phyloP scores from a whole-genome alignment of 257 asterid genomes.

The Plectranthus barbatus region DNA sequence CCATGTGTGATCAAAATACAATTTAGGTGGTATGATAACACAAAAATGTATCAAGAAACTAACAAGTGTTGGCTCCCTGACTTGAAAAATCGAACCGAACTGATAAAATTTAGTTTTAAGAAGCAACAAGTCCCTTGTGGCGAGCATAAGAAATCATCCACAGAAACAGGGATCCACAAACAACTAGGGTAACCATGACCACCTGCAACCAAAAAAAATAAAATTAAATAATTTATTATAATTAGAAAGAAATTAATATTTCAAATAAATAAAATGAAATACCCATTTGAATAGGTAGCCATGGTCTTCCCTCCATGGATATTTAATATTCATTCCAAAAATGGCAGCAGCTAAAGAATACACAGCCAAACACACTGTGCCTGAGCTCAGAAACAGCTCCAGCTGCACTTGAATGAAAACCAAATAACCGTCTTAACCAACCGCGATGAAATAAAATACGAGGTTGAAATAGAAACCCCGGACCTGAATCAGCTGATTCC shows the following conservation, averaged over 20 bases:
- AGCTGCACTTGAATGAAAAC: constrained; percentile 46
- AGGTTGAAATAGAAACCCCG: not conserved
- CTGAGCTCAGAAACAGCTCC: constrained; percentile 80
- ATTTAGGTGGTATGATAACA: no score
- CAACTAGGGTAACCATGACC: constrained; percentile 49
- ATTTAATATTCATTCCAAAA: constrained; percentile 89
- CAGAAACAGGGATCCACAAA: constrained; percentile 51
- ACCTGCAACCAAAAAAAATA: constrained; percentile 55
- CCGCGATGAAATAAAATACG: not conserved
- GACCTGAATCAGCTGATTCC: constrained; percentile 96
- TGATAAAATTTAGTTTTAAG: no score
- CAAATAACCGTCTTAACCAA: no score
- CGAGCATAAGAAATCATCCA: constrained; percentile 66
- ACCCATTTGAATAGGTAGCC: constrained; percentile 85
- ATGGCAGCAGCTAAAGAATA: constrained; percentile 74
- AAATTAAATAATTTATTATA: not conserved
- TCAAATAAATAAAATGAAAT: not conserved
- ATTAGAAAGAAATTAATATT: not conserved
- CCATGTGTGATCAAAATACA: no score
- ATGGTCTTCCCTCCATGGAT: constrained; percentile 66
- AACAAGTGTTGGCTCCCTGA: no score
- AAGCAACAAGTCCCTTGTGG: constrained; percentile 63
- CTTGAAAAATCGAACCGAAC: no score
- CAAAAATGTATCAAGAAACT: no score
- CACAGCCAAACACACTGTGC: constrained; percentile 63